These are phyloP conservation scores for Erodium trifolium DNA, from an alignment of 441 rosid genomes.

Conservation along the genomic window DNA sequence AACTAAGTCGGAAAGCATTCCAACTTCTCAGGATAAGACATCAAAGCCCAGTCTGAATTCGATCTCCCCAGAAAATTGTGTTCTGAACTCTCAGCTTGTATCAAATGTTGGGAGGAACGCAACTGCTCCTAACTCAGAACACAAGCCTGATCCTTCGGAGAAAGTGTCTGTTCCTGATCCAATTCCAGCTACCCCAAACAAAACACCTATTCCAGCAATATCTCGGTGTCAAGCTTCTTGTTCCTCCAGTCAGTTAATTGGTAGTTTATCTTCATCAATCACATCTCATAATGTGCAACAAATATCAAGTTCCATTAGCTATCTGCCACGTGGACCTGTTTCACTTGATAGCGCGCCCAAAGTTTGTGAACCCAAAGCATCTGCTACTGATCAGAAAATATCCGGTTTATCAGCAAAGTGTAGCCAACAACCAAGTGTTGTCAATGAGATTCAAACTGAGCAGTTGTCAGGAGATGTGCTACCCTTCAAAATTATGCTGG, in stretches of 20 bases:
- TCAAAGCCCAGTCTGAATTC: constrained; percentile 5
- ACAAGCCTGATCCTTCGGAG: not conserved
- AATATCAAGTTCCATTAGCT: constrained; percentile 12
- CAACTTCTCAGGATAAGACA: constrained; percentile 5
- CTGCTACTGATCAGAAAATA: constrained; percentile 15
- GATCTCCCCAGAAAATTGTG: not conserved
- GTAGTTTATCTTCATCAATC: constrained; percentile 10
- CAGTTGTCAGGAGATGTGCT: constrained; percentile 7
- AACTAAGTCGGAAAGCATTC: constrained; percentile 8
- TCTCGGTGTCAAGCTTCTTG: constrained; percentile 9
- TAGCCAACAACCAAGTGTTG: constrained; percentile 7
- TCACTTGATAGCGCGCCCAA: constrained; percentile 14
- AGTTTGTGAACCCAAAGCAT: constrained; percentile 12
- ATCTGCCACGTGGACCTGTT: constrained; percentile 2
- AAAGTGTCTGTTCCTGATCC: not conserved
- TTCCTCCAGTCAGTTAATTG: constrained; percentile 15
- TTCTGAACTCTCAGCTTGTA: not conserved
- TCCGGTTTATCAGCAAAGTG: constrained; percentile 7
- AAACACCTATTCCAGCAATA: not conserved
- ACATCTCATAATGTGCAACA: constrained; percentile 3
- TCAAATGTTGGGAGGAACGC: not conserved
- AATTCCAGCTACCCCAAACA: not conserved
- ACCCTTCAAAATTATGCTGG: not conserved
- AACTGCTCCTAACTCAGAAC: not conserved
- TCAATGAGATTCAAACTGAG: constrained; percentile 10